Percentiles rank a stretch among this genome's conserved stretches.
These are phyloP conservation scores for Urostyla sp. DNA, from an alignment of 73 alveolate genomes.

Conservation along the genomic window DNA sequence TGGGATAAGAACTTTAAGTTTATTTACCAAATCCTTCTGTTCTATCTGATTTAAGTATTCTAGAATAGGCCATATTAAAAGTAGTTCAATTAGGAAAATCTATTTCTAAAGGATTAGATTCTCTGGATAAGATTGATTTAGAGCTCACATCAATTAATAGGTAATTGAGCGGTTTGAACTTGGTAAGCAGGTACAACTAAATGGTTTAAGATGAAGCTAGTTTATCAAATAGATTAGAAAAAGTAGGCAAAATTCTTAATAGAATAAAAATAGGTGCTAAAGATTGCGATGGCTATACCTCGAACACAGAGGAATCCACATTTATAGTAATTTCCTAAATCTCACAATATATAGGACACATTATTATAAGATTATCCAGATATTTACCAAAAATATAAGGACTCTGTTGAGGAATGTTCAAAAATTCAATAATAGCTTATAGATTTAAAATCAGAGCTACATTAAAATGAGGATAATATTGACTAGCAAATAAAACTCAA, in stretches of 20 bases:
- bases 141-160: not conserved
- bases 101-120: not conserved
- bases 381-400: conserved; percentile 10
- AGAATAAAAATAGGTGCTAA: conserved; percentile 28
- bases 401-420: conserved; percentile 6
- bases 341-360: conserved; percentile 8
- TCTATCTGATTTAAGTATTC: not conserved
- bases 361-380: conserved; percentile 42
- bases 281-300: conserved; percentile 58
- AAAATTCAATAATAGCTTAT: not conserved
- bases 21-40: not conserved
- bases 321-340: conserved; percentile 6
- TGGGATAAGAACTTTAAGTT: not conserved
- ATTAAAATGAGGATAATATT: not conserved
- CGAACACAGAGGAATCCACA: conserved; percentile 51
- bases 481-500: not conserved
- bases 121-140: not conserved
- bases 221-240: not conserved
- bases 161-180: conserved; percentile 29
- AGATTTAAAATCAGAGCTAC: conserved; percentile 16
- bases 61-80: not conserved
- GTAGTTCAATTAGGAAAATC: conserved; percentile 14
- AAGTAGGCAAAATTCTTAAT: not conserved
- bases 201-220: not conserved
- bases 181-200: not conserved